Evolutionary conservation across 768 basidiomycete species (phyloP).

Genomic region (Pleurotus ostreatus): DNA sequence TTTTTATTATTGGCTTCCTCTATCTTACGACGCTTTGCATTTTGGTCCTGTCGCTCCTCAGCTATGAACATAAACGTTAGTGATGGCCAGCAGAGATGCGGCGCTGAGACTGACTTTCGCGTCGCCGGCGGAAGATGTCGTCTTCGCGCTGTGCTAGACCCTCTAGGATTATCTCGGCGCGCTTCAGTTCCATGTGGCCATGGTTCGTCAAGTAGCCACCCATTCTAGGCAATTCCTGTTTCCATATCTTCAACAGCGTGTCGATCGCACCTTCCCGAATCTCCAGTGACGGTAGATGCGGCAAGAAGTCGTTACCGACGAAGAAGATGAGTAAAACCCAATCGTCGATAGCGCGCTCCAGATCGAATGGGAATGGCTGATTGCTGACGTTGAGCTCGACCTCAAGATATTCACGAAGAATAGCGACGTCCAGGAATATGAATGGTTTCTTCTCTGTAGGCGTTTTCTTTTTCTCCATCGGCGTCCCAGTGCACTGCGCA

Average conservation of each 20-base stretch:
- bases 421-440: slow-evolving; percentile 97
- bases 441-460: slow-evolving; percentile 87
- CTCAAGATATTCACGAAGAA: slow-evolving; percentile 96
- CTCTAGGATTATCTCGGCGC: slow-evolving; percentile 93
- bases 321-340: slow-evolving; percentile 99
- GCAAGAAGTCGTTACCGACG: slow-evolving; percentile 99
- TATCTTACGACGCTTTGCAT: slow-evolving; percentile 82
- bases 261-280: slow-evolving; percentile 99
- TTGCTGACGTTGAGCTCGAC: slow-evolving; percentile 86
- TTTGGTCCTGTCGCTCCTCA: slow-evolving; percentile 91
- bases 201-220: slow-evolving; percentile 96
- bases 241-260: slow-evolving; percentile 95
- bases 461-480: slow-evolving; percentile 67
- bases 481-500: slow-evolving; percentile 85
- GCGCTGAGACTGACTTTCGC: slow-evolving; percentile 61
- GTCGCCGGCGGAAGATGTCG: slow-evolving; percentile 88
- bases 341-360: slow-evolving; percentile 98
- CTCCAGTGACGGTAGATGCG: slow-evolving; percentile 96
- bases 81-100: slow-evolving; percentile 17
- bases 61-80: slow-evolving; percentile 45
- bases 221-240: slow-evolving; percentile 88
- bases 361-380: slow-evolving; percentile 78
- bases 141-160: slow-evolving; percentile 93
- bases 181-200: slow-evolving; percentile 78
- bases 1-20: slow-evolving; percentile 40